Percentiles rank a stretch among this genome's conserved stretches.
These are phyloP conservation scores for Penicillium sp. DNA, from an alignment of 2,329 filamentous ascomycete species.

Conservation along the genomic window DNA sequence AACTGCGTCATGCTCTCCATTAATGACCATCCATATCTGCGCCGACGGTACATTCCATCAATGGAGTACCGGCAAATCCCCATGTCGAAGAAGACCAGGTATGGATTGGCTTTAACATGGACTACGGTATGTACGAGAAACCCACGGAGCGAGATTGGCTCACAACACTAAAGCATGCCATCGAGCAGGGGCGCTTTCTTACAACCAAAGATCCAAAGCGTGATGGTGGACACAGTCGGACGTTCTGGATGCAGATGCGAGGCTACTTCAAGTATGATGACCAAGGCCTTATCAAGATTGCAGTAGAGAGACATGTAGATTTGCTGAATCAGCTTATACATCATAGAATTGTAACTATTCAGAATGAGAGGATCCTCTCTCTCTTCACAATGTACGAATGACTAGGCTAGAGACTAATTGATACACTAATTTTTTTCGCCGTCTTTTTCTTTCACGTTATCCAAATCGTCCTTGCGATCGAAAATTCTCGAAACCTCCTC, in stretches of 20 bases:
- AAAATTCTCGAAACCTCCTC: conserved; percentile 25
- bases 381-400: not conserved
- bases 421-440: not conserved
- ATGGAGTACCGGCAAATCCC: not conserved
- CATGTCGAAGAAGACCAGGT: not conserved
- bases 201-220: not conserved
- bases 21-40: not conserved
- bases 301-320: not conserved
- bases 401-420: not conserved
- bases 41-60: conserved; percentile 1
- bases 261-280: not conserved
- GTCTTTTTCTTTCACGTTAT: not conserved
- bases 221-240: not conserved
- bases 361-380: not conserved
- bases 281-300: not conserved
- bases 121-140: not conserved
- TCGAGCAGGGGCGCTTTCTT: not conserved
- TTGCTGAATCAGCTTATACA: conserved; percentile 1
- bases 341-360: not conserved
- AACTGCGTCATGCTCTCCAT: not conserved
- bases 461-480: conserved; percentile 7
- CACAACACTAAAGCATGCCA: not conserved
- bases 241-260: conserved; percentile 2
- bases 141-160: not conserved
- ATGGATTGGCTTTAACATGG: not conserved